Percentiles rank a stretch among this genome's conserved stretches.
Conservation (phyloP, 73 alveolate genomes). For the Durusdinium trenchii region DNA sequence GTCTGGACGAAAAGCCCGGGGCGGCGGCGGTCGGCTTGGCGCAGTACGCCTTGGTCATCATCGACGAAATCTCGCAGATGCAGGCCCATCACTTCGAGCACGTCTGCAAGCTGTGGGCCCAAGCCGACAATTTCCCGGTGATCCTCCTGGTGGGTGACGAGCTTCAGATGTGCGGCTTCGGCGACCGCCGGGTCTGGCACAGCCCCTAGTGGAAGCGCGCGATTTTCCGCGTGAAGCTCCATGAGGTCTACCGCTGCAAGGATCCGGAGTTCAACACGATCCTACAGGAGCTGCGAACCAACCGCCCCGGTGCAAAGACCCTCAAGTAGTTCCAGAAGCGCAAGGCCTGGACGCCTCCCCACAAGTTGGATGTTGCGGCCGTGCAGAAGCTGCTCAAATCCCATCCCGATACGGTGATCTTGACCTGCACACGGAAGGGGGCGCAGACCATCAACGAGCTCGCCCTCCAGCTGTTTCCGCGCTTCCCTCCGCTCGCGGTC, state of each 20-base stretch:
- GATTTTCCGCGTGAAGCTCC: background rate
- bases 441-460: background rate
- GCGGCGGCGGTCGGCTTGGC: background rate
- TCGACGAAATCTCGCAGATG: conserved; percentile 43
- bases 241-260: conserved; percentile 16
- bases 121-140: background rate
- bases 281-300: background rate
- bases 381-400: conserved; percentile 1
- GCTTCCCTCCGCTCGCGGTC: background rate
- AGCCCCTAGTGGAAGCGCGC: background rate
- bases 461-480: background rate
- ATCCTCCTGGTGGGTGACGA: background rate
- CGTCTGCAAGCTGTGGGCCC: background rate
- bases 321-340: background rate
- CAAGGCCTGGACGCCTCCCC: conserved; percentile 48
- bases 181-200: conserved; percentile 38
- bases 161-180: conserved; percentile 8
- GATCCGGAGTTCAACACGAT: background rate
- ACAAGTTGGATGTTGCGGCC: background rate
- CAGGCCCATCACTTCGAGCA: background rate
- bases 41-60: conserved; percentile 9
- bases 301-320: background rate
- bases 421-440: conserved; percentile 11
- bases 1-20: background rate
- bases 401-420: conserved; percentile 6